Conservation (phyloP, 805 yeast genomes). For the Candida germanica region DNA sequence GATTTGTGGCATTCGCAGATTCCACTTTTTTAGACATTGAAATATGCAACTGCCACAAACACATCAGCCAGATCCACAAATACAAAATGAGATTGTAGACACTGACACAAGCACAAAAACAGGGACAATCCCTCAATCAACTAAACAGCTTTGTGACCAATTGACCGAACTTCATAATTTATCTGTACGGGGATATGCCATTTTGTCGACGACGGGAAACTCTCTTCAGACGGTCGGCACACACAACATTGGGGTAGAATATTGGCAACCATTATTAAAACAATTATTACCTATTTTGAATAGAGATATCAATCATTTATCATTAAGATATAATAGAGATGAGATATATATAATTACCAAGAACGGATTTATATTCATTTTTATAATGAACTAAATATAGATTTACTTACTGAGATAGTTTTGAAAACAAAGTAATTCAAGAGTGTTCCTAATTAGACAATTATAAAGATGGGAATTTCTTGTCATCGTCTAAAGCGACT, state of each 20-base stretch:
- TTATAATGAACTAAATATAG: slow-evolving; percentile 8
- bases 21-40: no score
- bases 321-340: slow-evolving; percentile 4
- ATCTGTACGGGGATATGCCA: slow-evolving; percentile 2
- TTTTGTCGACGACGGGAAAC: background rate
- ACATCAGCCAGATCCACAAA: no score
- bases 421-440: slow-evolving; percentile 1
- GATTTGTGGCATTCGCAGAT: no score
- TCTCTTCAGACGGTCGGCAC: slow-evolving; percentile 1
- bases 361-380: slow-evolving; percentile 11
- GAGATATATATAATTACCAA: slow-evolving; percentile 8
- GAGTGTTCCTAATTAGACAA: background rate
- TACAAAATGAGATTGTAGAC: no score
- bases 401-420: slow-evolving; percentile 2
- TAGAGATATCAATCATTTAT: slow-evolving; percentile 8
- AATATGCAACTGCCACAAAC: no score
- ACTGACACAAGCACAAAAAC: no score
- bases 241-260: background rate
- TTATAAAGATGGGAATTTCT: slow-evolving; percentile 70
- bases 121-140: slow-evolving; percentile 1
- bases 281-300: slow-evolving; percentile 7
- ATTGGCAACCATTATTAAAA: slow-evolving; percentile 1
- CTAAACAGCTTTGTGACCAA: slow-evolving; percentile 2
- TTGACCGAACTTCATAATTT: slow-evolving; percentile 3
- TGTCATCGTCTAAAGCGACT: slow-evolving; percentile 47